Base-by-base conservation (phyloP, 768 basidiomycete genomes). In the Naganishia kalamii region DNA sequence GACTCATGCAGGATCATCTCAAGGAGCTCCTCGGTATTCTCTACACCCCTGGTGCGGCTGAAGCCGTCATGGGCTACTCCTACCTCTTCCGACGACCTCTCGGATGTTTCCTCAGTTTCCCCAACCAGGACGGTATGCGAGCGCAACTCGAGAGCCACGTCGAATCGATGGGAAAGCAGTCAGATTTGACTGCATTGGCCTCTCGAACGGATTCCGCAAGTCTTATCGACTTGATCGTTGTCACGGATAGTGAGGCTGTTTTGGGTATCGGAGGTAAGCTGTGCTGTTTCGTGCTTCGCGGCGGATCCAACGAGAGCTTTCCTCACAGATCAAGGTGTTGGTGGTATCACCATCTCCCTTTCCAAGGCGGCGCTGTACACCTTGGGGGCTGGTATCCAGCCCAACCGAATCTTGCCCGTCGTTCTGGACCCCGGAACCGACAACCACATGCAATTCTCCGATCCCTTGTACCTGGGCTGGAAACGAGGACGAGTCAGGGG, bases 211-310 rank as follows among this genome's bases (percentile, higher is more conserved):
- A 69, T 44, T 71, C 72, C 33, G 68, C 73, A 29, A 70, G 70
- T 63, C 71, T 73, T 65, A 84, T 92, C 62, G 87, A 92, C 66
- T 80, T 92, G 25, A 82, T 93, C 57, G 89, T 92, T 27, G 87
- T 87, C 62, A 88, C 89, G 0, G 91, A 93, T 74, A 85, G 87
- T 4, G 90, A 91, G 70, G 88, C 88, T 0, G 92, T 92, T 65
- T 80, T 93, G 11, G 91, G 91, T 17, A 86, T 86, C 63, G 85
- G 85, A 50, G 72, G 72, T 75, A 54, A 64, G 75, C 46, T 15
- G 13, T 4, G 4, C 35, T 23, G 25, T 3, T 21, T 47, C 19
- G 37, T 23, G 50, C 0, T 19, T n/a, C 7, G 17, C 27, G 37
- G 15, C 10, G 23, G 44, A 4, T 21, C 51, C 23, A 57, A 57